Percentiles rank a stretch among this genome's conserved stretches.
phyloP scores from a whole-genome alignment of 2,329 filamentous ascomycete genomes.

The Verticillium dahliae region DNA sequence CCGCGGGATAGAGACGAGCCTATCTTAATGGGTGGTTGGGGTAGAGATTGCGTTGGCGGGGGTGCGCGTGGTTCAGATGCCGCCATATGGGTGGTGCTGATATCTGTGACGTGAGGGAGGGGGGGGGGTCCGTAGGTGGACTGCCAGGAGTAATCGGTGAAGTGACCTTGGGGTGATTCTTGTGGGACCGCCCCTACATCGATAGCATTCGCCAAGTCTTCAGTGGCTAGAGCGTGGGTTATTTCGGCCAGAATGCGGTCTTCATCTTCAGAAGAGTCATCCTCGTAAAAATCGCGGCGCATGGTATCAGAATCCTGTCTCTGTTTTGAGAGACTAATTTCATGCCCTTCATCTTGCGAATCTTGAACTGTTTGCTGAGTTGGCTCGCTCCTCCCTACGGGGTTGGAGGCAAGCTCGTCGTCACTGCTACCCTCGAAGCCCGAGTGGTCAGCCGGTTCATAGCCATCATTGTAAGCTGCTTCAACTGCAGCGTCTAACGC shows the following conservation, averaged over 20 bases:
- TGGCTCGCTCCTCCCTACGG: slow-evolving; percentile 62
- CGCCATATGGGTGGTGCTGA: slow-evolving; percentile 1
- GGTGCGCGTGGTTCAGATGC: slow-evolving; percentile 47
- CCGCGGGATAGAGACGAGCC: slow-evolving; percentile 4
- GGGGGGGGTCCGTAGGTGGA: background rate
- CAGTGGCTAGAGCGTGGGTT: slow-evolving; percentile 73
- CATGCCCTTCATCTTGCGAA: slow-evolving; percentile 67
- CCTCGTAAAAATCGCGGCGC: slow-evolving; percentile 54
- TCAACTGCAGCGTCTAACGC: slow-evolving; percentile 93
- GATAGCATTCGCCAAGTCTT: slow-evolving; percentile 55
- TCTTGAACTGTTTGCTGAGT: slow-evolving; percentile 71
- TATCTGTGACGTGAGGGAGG: background rate
- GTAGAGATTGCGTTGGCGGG: slow-evolving; percentile 41
- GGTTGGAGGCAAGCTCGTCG: slow-evolving; percentile 44
- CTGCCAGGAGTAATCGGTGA: background rate
- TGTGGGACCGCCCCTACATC: background rate
- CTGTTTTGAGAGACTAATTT: slow-evolving; percentile 53
- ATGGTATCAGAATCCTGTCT: slow-evolving; percentile 53
- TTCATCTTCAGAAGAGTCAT: slow-evolving; percentile 62
- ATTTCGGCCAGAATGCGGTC: slow-evolving; percentile 81
- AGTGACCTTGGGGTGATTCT: background rate
- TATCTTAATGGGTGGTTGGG: slow-evolving; percentile 32
- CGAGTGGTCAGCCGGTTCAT: slow-evolving; percentile 59
- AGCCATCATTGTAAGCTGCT: slow-evolving; percentile 88
- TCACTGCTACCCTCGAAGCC: slow-evolving; percentile 16